Base-by-base conservation (phyloP, 306 rosid species). In the apple (Malus domestica) region DNA sequence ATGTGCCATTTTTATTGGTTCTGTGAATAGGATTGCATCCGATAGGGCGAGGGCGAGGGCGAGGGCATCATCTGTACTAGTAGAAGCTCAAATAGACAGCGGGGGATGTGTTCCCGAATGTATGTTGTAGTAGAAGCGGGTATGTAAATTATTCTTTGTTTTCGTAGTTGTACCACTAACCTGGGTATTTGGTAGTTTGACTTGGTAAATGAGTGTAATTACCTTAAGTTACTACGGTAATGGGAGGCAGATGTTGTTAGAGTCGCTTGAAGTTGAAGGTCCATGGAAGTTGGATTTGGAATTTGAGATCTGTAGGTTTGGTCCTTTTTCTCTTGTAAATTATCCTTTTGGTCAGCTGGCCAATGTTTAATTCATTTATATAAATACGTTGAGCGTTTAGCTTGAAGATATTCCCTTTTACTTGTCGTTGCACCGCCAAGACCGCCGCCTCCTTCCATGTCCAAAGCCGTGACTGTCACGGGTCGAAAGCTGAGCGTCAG, bases 21-120 rank as follows among this genome's bases (percentile, higher is more conserved):
- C 25, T 60, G 67, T 79, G 49, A 64, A 74, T 81, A 88, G 87
- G 80, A 75, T 61, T 85, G 78, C 79, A 76, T 68, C 72, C n/a
- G 52, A 57, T 23, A 78, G 75, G 74, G 67, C 42, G 0, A 33
- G 73, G 76, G 23, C 27, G 1, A 8, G 73, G 74, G 44, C 46
- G 0, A 16, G 70, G 72, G 84, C 77, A 75, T 67, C 81, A 49
- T 62, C 77, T 79, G 84, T 75, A 79, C 25, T 69, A 60, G 70
- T 44, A 59, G 44, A 42, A 23, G 29, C 51, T 42, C 25, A 58
- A 10, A 64, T 19, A 64, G 14, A 30, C 9, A 64, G 22, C 19
- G 13, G 76, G 63, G 76, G 63, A 58, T 33, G 63, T 12, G 49
- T 65, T 67, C 58, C 70, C 57, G 71, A 69, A 49, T 49, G 62